Percentiles rank a stretch among this genome's conserved stretches.
Evolutionary conservation across 1,284 basidiomycete genomes (phyloP).

Genomic region (Kalmanozyma brasiliensis): DNA sequence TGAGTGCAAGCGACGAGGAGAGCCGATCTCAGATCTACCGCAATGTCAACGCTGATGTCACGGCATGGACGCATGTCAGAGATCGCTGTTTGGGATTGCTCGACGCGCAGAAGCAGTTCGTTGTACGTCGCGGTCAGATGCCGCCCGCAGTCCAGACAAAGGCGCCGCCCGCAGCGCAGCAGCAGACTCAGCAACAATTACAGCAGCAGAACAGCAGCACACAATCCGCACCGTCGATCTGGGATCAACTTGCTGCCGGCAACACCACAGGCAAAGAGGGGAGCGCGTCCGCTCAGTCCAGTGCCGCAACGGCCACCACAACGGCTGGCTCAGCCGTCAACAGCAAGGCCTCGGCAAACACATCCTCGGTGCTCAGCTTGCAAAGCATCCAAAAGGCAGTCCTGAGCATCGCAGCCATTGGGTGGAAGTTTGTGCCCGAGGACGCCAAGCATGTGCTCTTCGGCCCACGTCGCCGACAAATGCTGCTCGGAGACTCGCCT

Average conservation of each 20-base stretch:
- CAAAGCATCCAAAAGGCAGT: constrained; percentile 1
- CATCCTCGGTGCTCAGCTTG: constrained; percentile 9
- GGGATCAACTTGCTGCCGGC: constrained; percentile 42
- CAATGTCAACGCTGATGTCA: constrained; percentile 46
- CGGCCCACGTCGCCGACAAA: constrained; percentile 29
- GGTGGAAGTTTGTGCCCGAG: constrained; percentile 26
- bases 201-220: constrained; percentile 20
- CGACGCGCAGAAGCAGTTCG: constrained; percentile 33
- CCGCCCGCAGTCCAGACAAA: background rate
- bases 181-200: constrained; percentile 3
- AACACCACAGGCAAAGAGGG: constrained; percentile 13
- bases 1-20: constrained; percentile 30
- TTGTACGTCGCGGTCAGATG: constrained; percentile 13
- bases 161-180: background rate
- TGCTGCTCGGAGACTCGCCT: constrained; percentile 24
- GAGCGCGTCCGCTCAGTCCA: background rate
- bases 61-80: constrained; percentile 43
- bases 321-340: background rate
- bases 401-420: constrained; percentile 3
- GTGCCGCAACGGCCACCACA: background rate
- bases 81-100: constrained; percentile 40
- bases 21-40: constrained; percentile 38
- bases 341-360: constrained; percentile 1
- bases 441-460: constrained; percentile 58
- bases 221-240: constrained; percentile 22